Evolutionary conservation across 257 asterid genomes (phyloP).

Genomic region (Fraxinus pennsylvanica): DNA sequence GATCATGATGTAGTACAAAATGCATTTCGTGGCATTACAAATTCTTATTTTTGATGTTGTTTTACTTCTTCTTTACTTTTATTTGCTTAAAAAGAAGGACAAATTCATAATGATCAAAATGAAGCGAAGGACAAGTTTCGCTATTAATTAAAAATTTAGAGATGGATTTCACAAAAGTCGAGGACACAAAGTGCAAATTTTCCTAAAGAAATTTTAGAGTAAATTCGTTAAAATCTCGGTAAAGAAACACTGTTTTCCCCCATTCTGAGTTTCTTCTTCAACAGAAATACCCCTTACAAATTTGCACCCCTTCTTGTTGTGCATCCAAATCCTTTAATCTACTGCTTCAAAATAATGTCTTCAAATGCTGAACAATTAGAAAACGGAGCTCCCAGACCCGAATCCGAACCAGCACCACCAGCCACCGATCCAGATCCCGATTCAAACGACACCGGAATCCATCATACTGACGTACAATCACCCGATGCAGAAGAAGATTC

Average conservation of each 20-base stretch:
- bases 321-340: constrained; percentile 29
- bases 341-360: constrained; percentile 38
- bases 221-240: background rate
- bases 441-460: constrained; percentile 34
- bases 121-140: too few relatives aligned
- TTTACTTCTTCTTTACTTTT: too few relatives aligned
- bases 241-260: background rate
- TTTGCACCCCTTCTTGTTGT: background rate
- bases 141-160: too few relatives aligned
- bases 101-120: too few relatives aligned
- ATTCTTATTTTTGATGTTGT: too few relatives aligned
- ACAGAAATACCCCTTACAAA: constrained; percentile 2
- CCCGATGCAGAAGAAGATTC: constrained; percentile 32
- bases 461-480: constrained; percentile 30
- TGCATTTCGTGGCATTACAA: too few relatives aligned
- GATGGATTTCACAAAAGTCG: too few relatives aligned
- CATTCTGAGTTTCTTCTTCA: background rate
- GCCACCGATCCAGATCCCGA: constrained; percentile 55
- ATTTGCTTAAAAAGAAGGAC: too few relatives aligned
- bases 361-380: constrained; percentile 44
- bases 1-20: too few relatives aligned
- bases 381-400: constrained; percentile 40
- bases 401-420: constrained; percentile 28
- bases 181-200: too few relatives aligned
- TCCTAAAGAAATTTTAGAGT: too few relatives aligned